These are phyloP conservation scores for Canna indica DNA, from an alignment of 176 grass and related monocot genomes.

Conservation along the genomic window DNA sequence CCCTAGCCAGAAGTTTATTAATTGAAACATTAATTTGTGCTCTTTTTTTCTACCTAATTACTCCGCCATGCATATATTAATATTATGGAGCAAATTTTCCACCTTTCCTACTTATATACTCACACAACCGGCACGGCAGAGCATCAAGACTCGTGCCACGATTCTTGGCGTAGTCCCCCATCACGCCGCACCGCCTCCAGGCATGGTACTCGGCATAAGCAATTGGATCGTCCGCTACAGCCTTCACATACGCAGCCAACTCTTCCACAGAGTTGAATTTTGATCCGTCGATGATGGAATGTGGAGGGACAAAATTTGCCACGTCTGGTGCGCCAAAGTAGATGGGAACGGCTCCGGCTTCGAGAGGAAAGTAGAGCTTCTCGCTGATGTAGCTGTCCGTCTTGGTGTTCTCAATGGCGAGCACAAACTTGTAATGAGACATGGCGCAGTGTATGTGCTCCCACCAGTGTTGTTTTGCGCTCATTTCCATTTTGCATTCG, in stretches of 20 bases:
- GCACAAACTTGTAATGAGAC: conserved; percentile 95
- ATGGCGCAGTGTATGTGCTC: conserved; percentile 82
- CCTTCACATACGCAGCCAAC: conserved; percentile 61
- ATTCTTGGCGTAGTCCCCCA: conserved; percentile 59
- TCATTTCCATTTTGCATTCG: conserved; percentile 38
- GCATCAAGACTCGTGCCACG: conserved; percentile 78
- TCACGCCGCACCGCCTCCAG: conserved; percentile 70
- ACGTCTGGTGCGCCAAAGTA: conserved; percentile 87
- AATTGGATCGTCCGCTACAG: conserved; percentile 60
- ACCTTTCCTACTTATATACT: conserved; percentile 60
- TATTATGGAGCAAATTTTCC: conserved; percentile 32
- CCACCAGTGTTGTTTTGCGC: conserved; percentile 52
- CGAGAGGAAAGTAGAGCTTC: conserved; percentile 78
- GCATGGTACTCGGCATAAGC: conserved; percentile 87
- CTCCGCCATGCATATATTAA: no score
- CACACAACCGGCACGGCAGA: conserved; percentile 71
- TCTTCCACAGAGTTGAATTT: conserved; percentile 64
- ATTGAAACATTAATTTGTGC: no score
- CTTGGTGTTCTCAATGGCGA: conserved; percentile 89
- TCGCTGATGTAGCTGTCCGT: conserved; percentile 86
- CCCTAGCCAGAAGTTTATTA: no score
- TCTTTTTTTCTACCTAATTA: no score
- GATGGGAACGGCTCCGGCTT: conserved; percentile 78
- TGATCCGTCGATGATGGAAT: conserved; percentile 79
- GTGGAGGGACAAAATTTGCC: conserved; percentile 74